Percentiles rank a stretch among this genome's conserved stretches.
Evolutionary conservation across 768 basidiomycete genomes (phyloP).

Genomic region (Amanita subjunquillea): DNA sequence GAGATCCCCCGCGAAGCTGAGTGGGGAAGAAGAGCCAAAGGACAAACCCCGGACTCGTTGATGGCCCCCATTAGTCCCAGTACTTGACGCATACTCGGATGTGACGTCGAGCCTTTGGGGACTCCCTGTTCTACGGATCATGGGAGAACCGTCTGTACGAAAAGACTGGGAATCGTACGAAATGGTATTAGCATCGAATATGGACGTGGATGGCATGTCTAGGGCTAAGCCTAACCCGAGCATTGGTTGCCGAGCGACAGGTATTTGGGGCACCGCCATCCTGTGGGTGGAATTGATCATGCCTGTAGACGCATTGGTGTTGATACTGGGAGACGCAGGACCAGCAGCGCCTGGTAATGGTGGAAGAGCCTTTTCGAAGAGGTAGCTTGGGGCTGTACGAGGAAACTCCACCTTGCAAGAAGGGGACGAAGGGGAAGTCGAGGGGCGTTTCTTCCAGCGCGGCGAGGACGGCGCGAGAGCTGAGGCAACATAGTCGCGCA

Average conservation of each 20-base stretch:
- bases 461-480: constrained; percentile 9
- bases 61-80: constrained; percentile 1
- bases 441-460: constrained; percentile 8
- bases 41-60: constrained; percentile 47
- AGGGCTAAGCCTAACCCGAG: constrained; percentile 51
- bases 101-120: constrained; percentile 26
- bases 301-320: not conserved
- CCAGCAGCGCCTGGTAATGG: constrained; percentile 11
- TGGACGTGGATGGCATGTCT: constrained; percentile 35
- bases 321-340: not conserved
- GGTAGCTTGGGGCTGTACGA: not conserved
- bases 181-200: constrained; percentile 39
- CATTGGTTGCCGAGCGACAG: constrained; percentile 44
- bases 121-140: constrained; percentile 44
- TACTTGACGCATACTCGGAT: constrained; percentile 12
- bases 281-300: not conserved
- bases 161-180: constrained; percentile 25
- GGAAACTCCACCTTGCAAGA: constrained; percentile 1
- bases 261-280: constrained; percentile 15
- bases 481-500: constrained; percentile 2
- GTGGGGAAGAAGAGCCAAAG: constrained; percentile 34
- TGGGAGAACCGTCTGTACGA: constrained; percentile 10
- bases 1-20: constrained; percentile 23
- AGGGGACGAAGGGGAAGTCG: not conserved
- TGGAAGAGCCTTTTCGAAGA: constrained; percentile 14